Evolutionary conservation across 1,284 basidiomycete species (phyloP).

Genomic region (Papiliotrema laurentii): DNA sequence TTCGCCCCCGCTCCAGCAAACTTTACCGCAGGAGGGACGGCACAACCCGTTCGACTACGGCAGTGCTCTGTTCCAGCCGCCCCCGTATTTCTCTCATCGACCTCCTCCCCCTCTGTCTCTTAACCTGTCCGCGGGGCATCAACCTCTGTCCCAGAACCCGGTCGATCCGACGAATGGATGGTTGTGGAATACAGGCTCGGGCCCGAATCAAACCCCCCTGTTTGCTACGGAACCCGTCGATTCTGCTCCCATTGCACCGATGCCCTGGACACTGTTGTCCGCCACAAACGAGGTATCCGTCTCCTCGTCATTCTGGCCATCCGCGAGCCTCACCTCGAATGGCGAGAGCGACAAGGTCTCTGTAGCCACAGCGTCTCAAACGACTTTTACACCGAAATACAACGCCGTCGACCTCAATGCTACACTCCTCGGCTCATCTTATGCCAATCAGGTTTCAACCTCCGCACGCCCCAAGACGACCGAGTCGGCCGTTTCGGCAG

Average conservation of each 20-base stretch:
- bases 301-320: background rate
- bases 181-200: background rate
- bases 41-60: background rate
- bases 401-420: background rate
- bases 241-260: background rate
- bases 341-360: background rate
- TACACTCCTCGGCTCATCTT: background rate
- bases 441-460: too few relatives aligned
- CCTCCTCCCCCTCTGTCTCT: background rate
- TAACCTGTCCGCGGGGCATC: background rate
- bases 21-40: background rate
- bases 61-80: background rate
- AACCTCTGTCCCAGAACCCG: background rate
- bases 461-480: too few relatives aligned
- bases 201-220: background rate
- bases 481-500: too few relatives aligned
- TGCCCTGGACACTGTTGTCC: constrained; percentile 8
- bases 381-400: background rate
- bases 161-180: background rate
- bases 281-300: constrained; percentile 9
- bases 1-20: background rate
- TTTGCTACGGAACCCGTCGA: background rate
- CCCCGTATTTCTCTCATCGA: background rate
- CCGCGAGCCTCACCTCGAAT: background rate
- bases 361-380: background rate